phyloP scores from a whole-genome alignment of 2,329 filamentous ascomycete genomes.

The Aspergillus ochraceoroseus region DNA sequence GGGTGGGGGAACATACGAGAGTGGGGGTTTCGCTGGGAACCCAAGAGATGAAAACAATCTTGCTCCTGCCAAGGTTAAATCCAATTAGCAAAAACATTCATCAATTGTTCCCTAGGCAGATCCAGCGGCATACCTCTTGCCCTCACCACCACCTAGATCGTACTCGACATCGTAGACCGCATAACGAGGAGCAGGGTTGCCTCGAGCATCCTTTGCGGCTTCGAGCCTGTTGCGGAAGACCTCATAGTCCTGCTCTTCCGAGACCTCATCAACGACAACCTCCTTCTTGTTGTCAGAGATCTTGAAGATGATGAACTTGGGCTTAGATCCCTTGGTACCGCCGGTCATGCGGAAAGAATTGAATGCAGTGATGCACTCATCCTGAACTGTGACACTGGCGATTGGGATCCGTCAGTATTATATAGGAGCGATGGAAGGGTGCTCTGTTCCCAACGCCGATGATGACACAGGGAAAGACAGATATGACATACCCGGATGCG shows the following conservation, averaged over 20 bases:
- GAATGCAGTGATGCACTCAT: constrained; percentile 46
- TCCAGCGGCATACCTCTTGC: constrained; percentile 40
- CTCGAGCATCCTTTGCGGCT: constrained; percentile 40
- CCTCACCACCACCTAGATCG: constrained; percentile 46
- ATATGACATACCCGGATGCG: constrained; percentile 35
- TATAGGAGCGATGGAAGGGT: background rate
- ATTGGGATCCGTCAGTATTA: constrained; percentile 20
- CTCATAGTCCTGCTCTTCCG: constrained; percentile 46
- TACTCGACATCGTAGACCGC: constrained; percentile 50
- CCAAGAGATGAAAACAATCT: constrained; percentile 51
- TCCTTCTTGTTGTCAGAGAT: constrained; percentile 49
- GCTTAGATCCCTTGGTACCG: constrained; percentile 29
- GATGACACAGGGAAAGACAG: constrained; percentile 4
- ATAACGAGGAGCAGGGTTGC: constrained; percentile 46
- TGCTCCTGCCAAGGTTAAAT: constrained; percentile 37
- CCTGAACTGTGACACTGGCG: constrained; percentile 43
- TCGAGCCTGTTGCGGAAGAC: constrained; percentile 46
- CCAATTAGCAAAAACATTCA: constrained; percentile 18
- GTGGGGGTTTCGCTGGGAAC: constrained; percentile 40
- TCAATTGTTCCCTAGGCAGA: background rate
- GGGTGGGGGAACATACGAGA: constrained; percentile 33
- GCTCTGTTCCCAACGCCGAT: background rate
- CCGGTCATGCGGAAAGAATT: constrained; percentile 47
- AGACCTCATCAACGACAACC: constrained; percentile 47
- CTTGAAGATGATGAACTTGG: constrained; percentile 52